These are phyloP conservation scores for Miamiensis avidus DNA, from an alignment of 169 alveolate genomes.

Conservation along the genomic window DNA sequence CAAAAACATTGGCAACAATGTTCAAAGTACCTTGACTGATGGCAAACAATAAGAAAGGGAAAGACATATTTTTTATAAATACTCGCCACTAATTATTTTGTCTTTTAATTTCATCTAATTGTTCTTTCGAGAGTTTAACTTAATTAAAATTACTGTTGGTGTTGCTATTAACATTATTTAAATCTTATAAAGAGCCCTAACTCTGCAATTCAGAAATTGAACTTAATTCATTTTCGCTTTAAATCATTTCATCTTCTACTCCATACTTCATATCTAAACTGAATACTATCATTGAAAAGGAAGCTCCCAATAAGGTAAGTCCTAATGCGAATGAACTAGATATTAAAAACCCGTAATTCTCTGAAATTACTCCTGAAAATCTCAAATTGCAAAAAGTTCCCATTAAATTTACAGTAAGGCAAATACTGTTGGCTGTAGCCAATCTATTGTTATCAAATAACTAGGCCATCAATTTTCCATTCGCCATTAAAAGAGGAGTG, in stretches of 20 bases:
- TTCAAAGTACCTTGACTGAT: neutral
- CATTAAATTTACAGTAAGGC: neutral
- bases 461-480: neutral
- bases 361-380: neutral
- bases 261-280: neutral
- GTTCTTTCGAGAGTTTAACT: too few relatives aligned
- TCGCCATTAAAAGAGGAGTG: neutral
- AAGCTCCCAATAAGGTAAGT: neutral
- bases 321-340: neutral
- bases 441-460: neutral
- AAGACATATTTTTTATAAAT: neutral
- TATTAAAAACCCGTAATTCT: neutral
- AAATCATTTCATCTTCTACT: too few relatives aligned
- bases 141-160: too few relatives aligned
- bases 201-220: neutral
- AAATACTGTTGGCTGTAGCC: neutral
- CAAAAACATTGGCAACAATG: neutral
- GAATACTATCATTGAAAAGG: neutral
- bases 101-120: neutral
- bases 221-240: too few relatives aligned
- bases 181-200: too few relatives aligned
- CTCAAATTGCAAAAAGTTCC: neutral
- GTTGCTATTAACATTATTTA: too few relatives aligned
- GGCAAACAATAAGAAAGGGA: neutral
- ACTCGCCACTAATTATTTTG: neutral